Evolutionary conservation across 2,329 filamentous ascomycete genomes (phyloP).

Genomic region (Xylariaceae sp.): DNA sequence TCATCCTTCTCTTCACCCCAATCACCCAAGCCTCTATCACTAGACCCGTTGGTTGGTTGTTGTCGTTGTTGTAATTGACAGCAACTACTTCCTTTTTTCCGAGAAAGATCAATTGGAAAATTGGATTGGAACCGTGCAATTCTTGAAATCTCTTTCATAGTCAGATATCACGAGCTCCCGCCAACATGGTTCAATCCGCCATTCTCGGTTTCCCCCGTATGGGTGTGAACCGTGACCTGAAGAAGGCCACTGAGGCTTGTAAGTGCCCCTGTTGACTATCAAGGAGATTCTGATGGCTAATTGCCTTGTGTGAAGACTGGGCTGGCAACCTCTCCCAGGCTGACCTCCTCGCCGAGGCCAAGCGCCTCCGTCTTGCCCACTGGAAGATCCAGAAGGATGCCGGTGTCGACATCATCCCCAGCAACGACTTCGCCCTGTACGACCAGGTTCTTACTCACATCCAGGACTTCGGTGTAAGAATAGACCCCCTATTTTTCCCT

Average conservation of each 20-base stretch:
- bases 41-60: constrained; percentile 20
- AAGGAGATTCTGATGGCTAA: constrained; percentile 9
- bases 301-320: constrained; percentile 54
- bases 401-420: constrained; percentile 94
- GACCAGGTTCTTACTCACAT: constrained; percentile 98
- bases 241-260: constrained; percentile 98
- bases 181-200: constrained; percentile 61
- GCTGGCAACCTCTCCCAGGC: constrained; percentile 87
- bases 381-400: constrained; percentile 99
- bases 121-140: constrained; percentile 24
- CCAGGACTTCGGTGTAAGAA: constrained; percentile 87
- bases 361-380: constrained; percentile 92
- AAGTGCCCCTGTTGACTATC: constrained; percentile 30
- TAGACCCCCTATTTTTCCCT: neutral
- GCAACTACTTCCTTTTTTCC: constrained; percentile 16
- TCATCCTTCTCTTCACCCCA: constrained; percentile 8
- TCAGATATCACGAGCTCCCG: constrained; percentile 30
- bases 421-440: constrained; percentile 99
- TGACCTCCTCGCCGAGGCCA: constrained; percentile 88
- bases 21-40: constrained; percentile 8
- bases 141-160: constrained; percentile 20
- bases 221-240: constrained; percentile 97
- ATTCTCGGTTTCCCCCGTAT: constrained; percentile 99
- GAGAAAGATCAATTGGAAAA: constrained; percentile 20
- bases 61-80: constrained; percentile 10